Evolutionary conservation across 2,329 filamentous ascomycete genomes (phyloP).

Genomic region (Zarea fungicola): DNA sequence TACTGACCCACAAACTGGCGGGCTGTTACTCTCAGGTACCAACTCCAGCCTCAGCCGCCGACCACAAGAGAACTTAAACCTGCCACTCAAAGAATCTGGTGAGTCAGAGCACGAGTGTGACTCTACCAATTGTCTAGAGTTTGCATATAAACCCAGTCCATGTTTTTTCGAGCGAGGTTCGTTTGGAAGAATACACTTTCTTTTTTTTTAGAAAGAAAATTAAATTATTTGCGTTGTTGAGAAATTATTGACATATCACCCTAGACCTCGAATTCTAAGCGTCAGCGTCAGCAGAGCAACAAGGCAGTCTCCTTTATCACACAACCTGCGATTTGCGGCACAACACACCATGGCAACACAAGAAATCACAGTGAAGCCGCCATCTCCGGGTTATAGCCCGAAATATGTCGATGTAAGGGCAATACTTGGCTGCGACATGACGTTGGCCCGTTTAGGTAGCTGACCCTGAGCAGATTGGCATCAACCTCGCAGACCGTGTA

Average conservation of each 20-base stretch:
- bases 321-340: background rate
- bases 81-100: background rate
- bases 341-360: constrained; percentile 2
- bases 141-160: background rate
- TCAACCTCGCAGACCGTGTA: constrained; percentile 91
- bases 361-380: background rate
- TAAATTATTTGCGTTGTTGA: background rate
- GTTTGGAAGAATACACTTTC: background rate
- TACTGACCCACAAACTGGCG: no score
- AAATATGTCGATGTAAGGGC: constrained; percentile 58
- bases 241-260: constrained; percentile 1
- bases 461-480: constrained; percentile 60
- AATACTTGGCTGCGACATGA: background rate
- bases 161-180: constrained; percentile 2
- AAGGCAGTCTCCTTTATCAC: background rate
- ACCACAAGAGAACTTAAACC: background rate
- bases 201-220: background rate
- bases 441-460: constrained; percentile 19
- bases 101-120: constrained; percentile 3
- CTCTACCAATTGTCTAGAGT: background rate
- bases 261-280: constrained; percentile 6
- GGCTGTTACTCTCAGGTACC: no score
- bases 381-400: constrained; percentile 25
- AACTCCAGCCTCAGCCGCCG: background rate
- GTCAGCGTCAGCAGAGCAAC: constrained; percentile 8